These are phyloP conservation scores for Pezicula radicicola DNA, from an alignment of 2,329 filamentous ascomycete genomes.

Conservation along the genomic window DNA sequence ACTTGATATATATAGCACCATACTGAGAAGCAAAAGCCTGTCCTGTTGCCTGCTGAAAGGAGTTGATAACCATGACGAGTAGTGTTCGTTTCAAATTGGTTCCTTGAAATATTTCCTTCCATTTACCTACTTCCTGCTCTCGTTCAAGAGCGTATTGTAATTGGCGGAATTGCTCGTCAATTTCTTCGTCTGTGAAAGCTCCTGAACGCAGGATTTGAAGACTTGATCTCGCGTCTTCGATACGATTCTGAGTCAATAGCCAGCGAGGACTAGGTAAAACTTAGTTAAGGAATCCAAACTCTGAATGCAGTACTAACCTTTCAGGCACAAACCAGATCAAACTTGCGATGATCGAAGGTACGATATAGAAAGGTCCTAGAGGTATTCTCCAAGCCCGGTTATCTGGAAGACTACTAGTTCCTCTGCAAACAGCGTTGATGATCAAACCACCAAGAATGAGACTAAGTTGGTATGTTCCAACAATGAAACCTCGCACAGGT, in stretches of 20 bases:
- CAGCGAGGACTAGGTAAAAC: conserved; percentile 24
- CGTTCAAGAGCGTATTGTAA: conserved; percentile 1
- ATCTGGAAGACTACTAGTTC: conserved; percentile 26
- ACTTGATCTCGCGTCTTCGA: conserved; percentile 26
- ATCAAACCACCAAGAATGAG: conserved; percentile 23
- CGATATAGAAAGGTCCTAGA: conserved; percentile 30
- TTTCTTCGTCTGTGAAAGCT: conserved; percentile 20
- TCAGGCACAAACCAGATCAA: conserved; percentile 28
- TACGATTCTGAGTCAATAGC: conserved; percentile 24
- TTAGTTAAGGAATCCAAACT: neutral
- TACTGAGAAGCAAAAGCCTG: conserved; percentile 18
- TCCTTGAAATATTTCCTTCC: conserved; percentile 15
- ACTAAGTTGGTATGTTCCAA: conserved; percentile 32
- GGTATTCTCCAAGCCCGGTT: conserved; percentile 32
- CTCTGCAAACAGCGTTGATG: conserved; percentile 23
- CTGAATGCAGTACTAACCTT: neutral
- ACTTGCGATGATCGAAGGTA: conserved; percentile 26
- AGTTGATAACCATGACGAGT: conserved; percentile 17
- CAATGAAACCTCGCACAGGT: conserved; percentile 29
- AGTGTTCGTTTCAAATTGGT: conserved; percentile 21
- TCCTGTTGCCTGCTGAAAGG: conserved; percentile 23
- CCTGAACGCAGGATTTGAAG: conserved; percentile 23
- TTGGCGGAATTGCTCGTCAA: conserved; percentile 7
- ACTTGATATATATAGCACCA: conserved; percentile 20
- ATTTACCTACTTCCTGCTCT: conserved; percentile 17